Evolutionary conservation across 2,329 filamentous ascomycete genomes (phyloP).

Genomic region (Fusarium haematococcum): DNA sequence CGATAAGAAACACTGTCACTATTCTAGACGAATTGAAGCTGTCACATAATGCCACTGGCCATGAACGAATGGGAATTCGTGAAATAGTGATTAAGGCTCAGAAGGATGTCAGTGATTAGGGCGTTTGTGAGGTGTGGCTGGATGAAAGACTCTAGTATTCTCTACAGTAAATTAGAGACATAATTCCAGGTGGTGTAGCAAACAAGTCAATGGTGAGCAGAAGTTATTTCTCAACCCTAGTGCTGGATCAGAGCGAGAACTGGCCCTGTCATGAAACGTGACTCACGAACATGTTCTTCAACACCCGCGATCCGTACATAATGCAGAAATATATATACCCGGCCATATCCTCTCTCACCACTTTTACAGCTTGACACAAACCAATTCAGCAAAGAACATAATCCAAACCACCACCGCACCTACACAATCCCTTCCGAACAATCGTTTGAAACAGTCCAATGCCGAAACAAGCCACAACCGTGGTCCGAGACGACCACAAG

Average conservation of each 20-base stretch:
- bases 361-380: not conserved
- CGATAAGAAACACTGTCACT: not conserved
- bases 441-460: not conserved
- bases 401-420: not conserved
- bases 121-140: not conserved
- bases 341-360: not conserved
- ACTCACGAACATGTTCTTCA: not conserved
- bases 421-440: not conserved
- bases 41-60: not conserved
- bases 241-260: not conserved
- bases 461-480: not conserved
- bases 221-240: not conserved
- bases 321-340: not conserved
- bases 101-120: not conserved
- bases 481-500: constrained; percentile 12
- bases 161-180: not conserved
- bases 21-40: not conserved
- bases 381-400: not conserved
- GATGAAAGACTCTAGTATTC: not conserved
- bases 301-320: not conserved
- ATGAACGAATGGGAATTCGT: not conserved
- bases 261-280: not conserved
- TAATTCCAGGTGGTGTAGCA: too few relatives aligned
- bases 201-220: not conserved
- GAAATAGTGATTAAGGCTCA: not conserved